Evolutionary conservation across 805 yeast genomes (phyloP).

Genomic region (Schwanniomyces polymorphus): DNA sequence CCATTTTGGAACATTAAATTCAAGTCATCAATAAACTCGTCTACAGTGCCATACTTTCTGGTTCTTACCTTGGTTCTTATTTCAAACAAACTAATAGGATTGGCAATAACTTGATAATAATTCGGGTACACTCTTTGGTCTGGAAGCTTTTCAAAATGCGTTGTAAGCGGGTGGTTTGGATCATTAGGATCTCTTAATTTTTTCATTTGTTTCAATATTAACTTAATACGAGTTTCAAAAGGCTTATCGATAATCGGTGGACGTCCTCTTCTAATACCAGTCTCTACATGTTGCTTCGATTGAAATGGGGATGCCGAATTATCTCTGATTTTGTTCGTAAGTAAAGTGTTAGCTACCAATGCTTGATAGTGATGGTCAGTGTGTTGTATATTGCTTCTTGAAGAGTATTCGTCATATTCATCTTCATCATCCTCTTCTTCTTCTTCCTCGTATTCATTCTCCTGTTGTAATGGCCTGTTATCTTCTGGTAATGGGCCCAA

Average conservation of each 20-base stretch:
- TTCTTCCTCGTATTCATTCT: slow-evolving; percentile 28
- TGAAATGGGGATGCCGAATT: slow-evolving; percentile 8
- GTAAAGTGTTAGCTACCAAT: slow-evolving; percentile 7
- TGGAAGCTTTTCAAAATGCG: slow-evolving; percentile 80
- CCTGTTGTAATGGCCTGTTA: slow-evolving; percentile 9
- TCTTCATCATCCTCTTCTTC: slow-evolving; percentile 18
- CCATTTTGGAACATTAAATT: slow-evolving; percentile 73
- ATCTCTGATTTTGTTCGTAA: slow-evolving; percentile 12
- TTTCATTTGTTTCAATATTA: slow-evolving; percentile 77
- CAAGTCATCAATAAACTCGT: slow-evolving; percentile 75
- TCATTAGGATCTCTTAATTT: slow-evolving; percentile 58
- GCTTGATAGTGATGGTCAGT: slow-evolving; percentile 11
- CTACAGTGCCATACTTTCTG: slow-evolving; percentile 76
- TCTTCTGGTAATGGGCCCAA: slow-evolving; percentile 70
- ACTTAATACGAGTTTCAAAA: slow-evolving; percentile 88
- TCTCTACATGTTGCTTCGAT: slow-evolving; percentile 15
- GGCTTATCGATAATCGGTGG: slow-evolving; percentile 92
- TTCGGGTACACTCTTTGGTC: slow-evolving; percentile 56
- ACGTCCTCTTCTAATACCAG: slow-evolving; percentile 76
- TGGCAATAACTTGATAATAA: slow-evolving; percentile 52
- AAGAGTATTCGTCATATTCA: slow-evolving; percentile 14
- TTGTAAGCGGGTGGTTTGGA: slow-evolving; percentile 51
- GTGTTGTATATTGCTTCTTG: slow-evolving; percentile 4
- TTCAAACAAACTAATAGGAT: slow-evolving; percentile 69
- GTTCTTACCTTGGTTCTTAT: slow-evolving; percentile 83